phyloP scores from a whole-genome alignment of 2,329 filamentous ascomycete genomes.

The Alternaria sp. region DNA sequence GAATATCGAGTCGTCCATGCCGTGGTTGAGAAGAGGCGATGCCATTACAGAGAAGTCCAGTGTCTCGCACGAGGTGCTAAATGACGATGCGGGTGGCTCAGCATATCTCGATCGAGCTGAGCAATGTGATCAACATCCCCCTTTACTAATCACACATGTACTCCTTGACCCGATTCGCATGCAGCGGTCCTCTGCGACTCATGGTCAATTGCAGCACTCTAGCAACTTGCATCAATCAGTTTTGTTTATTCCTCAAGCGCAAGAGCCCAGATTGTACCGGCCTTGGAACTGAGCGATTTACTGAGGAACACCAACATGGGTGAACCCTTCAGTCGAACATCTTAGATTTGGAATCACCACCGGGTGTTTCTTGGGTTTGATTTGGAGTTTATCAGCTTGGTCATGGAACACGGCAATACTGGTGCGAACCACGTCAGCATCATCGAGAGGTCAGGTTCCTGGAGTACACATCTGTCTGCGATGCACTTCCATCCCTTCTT shows the following conservation, averaged over 20 bases:
- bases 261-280: neutral
- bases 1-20: neutral
- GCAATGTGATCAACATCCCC: neutral
- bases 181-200: neutral
- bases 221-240: neutral
- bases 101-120: neutral
- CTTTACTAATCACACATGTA: no score
- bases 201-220: neutral
- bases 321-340: neutral
- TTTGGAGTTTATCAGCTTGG: neutral
- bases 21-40: neutral
- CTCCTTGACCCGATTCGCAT: neutral
- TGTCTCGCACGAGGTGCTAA: neutral
- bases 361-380: neutral
- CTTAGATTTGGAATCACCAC: neutral
- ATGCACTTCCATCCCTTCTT: neutral
- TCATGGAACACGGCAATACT: neutral
- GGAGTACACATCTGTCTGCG: neutral
- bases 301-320: neutral
- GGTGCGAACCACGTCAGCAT: neutral
- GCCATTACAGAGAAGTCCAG: neutral
- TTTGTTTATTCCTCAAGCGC: neutral
- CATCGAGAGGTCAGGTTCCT: neutral
- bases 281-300: neutral
- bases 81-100: neutral